A percentile compares a stretch with the other conserved stretches of the same genome.
phyloP scores from a whole-genome alignment of 129 eudicot species.

The Centaurea solstitialis region DNA sequence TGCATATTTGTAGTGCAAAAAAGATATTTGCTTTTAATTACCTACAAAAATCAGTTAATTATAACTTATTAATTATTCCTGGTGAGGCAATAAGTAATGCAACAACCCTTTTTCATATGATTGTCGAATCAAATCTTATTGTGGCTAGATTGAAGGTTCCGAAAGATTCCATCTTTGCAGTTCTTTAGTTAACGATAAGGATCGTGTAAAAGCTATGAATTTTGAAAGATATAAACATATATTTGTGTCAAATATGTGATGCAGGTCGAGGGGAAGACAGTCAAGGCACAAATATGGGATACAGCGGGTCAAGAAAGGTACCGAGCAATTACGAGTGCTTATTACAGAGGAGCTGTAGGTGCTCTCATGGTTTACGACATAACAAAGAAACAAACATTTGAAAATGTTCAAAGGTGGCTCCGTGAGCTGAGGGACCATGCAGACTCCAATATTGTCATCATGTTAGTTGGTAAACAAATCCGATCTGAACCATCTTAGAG shows the following conservation, averaged over 20 bases:
- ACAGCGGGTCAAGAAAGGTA: slow-evolving; percentile 90
- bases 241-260: neutral
- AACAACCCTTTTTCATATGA: neutral
- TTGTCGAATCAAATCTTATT: neutral
- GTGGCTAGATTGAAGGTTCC: neutral
- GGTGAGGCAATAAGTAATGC: neutral
- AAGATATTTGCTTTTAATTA: slow-evolving; percentile 21
- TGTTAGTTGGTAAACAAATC: slow-evolving; percentile 47
- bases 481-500: slow-evolving; percentile 46
- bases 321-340: slow-evolving; percentile 87
- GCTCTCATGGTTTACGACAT: slow-evolving; percentile 72
- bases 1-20: slow-evolving; percentile 10
- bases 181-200: neutral
- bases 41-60: neutral
- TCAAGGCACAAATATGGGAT: slow-evolving; percentile 93
- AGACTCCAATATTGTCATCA: slow-evolving; percentile 44
- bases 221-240: neutral
- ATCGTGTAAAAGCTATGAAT: neutral
- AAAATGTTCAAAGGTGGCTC: slow-evolving; percentile 50
- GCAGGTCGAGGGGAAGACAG: slow-evolving; percentile 85
- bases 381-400: slow-evolving; percentile 72
- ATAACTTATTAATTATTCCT: neutral
- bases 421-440: slow-evolving; percentile 47
- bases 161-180: neutral
- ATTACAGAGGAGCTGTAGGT: slow-evolving; percentile 84